Base-by-base conservation (phyloP, 179 eudicot genomes). In the Silene coronaria region DNA sequence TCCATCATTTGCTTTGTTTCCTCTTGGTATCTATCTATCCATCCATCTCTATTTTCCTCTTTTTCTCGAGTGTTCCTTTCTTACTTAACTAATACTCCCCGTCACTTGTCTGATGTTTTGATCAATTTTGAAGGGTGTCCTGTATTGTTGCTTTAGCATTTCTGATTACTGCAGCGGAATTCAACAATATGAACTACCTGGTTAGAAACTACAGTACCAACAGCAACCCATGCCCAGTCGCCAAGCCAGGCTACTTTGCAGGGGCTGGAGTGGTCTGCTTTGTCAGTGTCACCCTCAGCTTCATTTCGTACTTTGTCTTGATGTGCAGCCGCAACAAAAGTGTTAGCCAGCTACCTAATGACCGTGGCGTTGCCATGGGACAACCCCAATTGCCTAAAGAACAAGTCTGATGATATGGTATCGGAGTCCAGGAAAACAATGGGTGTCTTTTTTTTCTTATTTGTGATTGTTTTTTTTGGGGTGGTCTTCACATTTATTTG, bases 1-100 rank as follows among this genome's bases (percentile, higher is more conserved):
- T 86, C 92, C 11, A 80, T 90, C 13, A 30, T 88, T 85, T 85
- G 85, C 88, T 91, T 87, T 76, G 67, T 88, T 60, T 82, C 90
- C 57, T 91, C 97, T 74, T 90, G 97, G 92, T 90, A 90, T 2
- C 46, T 5, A 11, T 42, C 46, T 45, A 45, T 45, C 42, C 2
- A 11, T 45, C 48, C 2, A 11, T 45, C 48, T 45, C 51, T 45
- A 45, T 45, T 45, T 45, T 45, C 51, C 51, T 38, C 45, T 8
- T 36, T 10, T 6, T 36, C 42, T 36, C 2, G 45, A 9, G 12
- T 9, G 45, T 38, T 38, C 9, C 12, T 38, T 36, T 36, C 8
- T 36, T 5, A 36, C 9, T 36, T 36, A 36, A 36, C 42, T 36
- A 36, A 36, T 5, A 28, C 32, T 28, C 32, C 32, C 32, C 32